Evolutionary conservation across 345 rosid genomes (phyloP), one percentile per base, ranked within the genome.

Genomic region (Hibiscus tridactylites): DNA sequence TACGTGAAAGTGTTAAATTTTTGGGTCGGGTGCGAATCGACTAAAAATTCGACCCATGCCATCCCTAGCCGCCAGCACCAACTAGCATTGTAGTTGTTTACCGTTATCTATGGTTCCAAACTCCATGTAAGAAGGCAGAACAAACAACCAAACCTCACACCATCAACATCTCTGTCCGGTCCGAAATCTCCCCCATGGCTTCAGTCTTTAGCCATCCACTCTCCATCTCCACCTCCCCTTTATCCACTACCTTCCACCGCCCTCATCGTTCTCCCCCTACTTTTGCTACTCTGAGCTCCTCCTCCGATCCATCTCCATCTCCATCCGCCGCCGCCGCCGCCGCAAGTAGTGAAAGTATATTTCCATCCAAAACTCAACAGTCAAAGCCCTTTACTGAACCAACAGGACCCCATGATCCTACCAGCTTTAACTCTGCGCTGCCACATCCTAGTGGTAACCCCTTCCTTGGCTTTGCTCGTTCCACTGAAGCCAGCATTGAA

Each of bases 401-500:
- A 21, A 44, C 75, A 12, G 61, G 75, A 65, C 71, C 80, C 39
- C 79, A 42, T 56, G 82, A 81, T 46, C 61, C 85, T 11, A 82
- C 47, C 79, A 84, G 62, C 79, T 7, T 39, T 7, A 39, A 39
- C 44, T 39, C 44, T 39, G 44, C 44, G 44, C 44, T 7, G 8
- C 44, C 44, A 39, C 44, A 39, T 39, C 44, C 44, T 39, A 39
- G 9, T 39, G 10, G 44, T 39, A 39, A 39, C 44, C 9, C 44
- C 44, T 39, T 39, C 44, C 44, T 39, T 39, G 79, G 9, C 52
- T 77, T 91, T 75, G 63, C 87, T 75, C 87, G 83, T 65, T 77
- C 96, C 79, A 81, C 90, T 1, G 97, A 93, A 75, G 79, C 96
- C 39, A 81, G 75, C 71, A 86, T 93, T 52, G 98, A 93, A 49